Conservation (phyloP, 805 yeast species). For the Lipomyces yamadae region DNA sequence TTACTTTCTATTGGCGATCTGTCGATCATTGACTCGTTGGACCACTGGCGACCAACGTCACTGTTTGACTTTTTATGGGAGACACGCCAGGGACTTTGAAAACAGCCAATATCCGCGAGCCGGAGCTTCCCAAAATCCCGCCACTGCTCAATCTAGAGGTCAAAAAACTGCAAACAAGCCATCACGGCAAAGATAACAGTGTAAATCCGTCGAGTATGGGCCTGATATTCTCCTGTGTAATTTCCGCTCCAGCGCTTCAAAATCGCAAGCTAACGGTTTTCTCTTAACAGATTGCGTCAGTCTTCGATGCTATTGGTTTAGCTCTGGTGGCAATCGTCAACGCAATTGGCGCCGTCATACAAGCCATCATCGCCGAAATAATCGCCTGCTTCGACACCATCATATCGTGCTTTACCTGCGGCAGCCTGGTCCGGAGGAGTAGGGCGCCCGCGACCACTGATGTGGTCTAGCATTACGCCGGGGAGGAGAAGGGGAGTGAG, state of each 20-base stretch:
- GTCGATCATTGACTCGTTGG: too few species aligned
- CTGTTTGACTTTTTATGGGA: too few species aligned
- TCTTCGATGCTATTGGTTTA: slow-evolving; percentile 4
- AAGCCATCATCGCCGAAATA: slow-evolving; percentile 13
- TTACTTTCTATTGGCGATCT: too few species aligned
- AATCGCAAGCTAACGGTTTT: not conserved
- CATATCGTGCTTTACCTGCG: slow-evolving; percentile 14
- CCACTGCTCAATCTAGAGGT: too few species aligned
- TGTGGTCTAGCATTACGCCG: not conserved
- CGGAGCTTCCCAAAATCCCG: too few species aligned
- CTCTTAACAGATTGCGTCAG: not conserved
- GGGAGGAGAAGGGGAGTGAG: too few species aligned
- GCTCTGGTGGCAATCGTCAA: slow-evolving; percentile 9
- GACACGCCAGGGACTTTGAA: too few species aligned
- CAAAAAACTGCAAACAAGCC: too few species aligned
- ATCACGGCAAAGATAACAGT: too few species aligned
- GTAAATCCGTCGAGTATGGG: not conserved
- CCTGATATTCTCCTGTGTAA: slow-evolving; percentile 9
- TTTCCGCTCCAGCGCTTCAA: too few species aligned
- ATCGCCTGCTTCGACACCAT: slow-evolving; percentile 8
- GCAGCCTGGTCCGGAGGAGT: slow-evolving; percentile 1
- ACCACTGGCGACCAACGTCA: too few species aligned
- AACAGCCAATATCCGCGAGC: too few species aligned
- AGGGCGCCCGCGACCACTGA: not conserved
- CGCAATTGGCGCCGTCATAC: slow-evolving; percentile 3